Evolutionary conservation across 257 asterid species (phyloP).

Genomic region (Salvia miltiorrhiza): DNA sequence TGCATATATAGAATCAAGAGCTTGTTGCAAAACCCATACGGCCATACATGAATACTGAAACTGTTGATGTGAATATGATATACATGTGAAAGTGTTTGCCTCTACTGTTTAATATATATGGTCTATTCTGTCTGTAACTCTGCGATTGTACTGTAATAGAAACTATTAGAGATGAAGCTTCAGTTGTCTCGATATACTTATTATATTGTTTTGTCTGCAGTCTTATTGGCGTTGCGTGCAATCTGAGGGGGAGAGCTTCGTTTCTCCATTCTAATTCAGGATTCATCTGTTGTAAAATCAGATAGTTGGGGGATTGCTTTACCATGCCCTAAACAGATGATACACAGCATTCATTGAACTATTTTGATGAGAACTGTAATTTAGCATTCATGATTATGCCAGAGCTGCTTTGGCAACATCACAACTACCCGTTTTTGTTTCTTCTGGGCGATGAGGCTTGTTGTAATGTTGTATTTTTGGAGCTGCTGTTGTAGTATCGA

Average conservation of each 20-base stretch:
- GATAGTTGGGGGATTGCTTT: slow-evolving; percentile 15
- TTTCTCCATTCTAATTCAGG: slow-evolving; percentile 23
- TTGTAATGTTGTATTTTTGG: slow-evolving; percentile 8
- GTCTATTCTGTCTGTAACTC: not conserved
- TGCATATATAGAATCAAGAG: not conserved
- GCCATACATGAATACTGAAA: not conserved
- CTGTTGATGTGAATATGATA: not conserved
- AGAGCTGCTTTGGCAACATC: slow-evolving; percentile 11
- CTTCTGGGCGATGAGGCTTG: slow-evolving; percentile 3
- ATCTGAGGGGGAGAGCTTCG: slow-evolving; percentile 31
- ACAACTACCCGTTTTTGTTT: not conserved
- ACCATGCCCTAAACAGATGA: slow-evolving; percentile 16
- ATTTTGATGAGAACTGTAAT: slow-evolving; percentile 16
- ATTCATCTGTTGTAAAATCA: slow-evolving; percentile 10
- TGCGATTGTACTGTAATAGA: not conserved
- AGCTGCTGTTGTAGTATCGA: slow-evolving; percentile 20
- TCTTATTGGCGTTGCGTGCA: slow-evolving; percentile 45
- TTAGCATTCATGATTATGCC: slow-evolving; percentile 11
- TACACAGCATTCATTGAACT: slow-evolving; percentile 12
- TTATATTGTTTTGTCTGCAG: slow-evolving; percentile 39
- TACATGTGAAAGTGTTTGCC: too few relatives aligned
- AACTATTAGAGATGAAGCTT: not conserved
- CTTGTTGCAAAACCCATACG: not conserved
- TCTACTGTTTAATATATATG: not conserved
- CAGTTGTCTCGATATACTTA: slow-evolving; percentile 7